phyloP scores from a whole-genome alignment of 108 stramenopile genomes.

The Discostella stelligeroides region DNA sequence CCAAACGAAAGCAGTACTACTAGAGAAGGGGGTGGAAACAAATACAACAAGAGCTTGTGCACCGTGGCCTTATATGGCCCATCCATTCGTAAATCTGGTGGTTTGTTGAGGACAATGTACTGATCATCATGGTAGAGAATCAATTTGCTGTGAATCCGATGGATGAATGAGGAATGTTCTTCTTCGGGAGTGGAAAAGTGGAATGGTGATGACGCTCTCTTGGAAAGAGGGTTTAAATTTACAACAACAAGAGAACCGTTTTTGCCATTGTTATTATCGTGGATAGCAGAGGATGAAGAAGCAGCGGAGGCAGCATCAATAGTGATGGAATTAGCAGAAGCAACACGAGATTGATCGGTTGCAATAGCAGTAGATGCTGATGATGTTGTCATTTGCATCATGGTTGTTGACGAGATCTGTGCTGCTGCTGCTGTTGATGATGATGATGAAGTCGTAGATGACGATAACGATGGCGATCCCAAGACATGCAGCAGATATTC shows the following conservation, averaged over 20 bases:
- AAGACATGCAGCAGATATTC: constrained; percentile 54
- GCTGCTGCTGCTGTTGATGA: too few relatives aligned
- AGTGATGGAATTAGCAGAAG: not conserved
- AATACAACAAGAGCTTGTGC: constrained; percentile 76
- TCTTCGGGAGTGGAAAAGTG: too few relatives aligned
- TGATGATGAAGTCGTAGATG: not conserved
- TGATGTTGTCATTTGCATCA: too few relatives aligned
- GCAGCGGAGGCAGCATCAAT: not conserved
- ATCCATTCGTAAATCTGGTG: constrained; percentile 90
- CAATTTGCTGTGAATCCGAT: constrained; percentile 11
- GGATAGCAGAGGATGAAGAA: constrained; percentile 3
- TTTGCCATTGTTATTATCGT: constrained; percentile 4
- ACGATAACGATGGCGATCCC: constrained; percentile 1
- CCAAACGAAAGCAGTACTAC: too few relatives aligned
- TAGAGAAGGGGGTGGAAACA: constrained; percentile 75
- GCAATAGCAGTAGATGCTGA: too few relatives aligned
- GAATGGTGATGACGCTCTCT: too few relatives aligned
- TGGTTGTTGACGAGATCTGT: too few relatives aligned
- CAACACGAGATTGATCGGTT: too few relatives aligned
- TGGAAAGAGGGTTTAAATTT: too few relatives aligned
- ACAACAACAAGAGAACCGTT: not conserved
- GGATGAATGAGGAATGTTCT: too few relatives aligned
- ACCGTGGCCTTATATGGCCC: constrained; percentile 73
- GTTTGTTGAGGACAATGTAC: constrained; percentile 82
- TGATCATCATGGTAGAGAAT: constrained; percentile 65